Evolutionary conservation across 2,329 filamentous ascomycete genomes (phyloP).

Genomic region (Pochonia chlamydosporia): DNA sequence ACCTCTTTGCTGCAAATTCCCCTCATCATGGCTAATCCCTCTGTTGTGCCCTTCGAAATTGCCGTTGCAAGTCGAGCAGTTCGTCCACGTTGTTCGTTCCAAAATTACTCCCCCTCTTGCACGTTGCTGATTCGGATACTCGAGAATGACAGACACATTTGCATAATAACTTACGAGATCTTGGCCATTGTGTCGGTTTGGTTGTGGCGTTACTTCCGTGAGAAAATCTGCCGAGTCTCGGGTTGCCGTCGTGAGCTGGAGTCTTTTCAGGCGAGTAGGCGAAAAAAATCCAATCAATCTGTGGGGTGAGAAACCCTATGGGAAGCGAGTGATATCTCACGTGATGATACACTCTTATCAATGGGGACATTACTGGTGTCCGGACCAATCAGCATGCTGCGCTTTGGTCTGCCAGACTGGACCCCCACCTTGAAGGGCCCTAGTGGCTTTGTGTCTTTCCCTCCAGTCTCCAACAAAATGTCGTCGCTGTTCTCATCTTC

Average conservation of each 20-base stretch:
- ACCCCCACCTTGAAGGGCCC: background rate
- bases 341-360: constrained; percentile 25
- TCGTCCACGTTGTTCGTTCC: background rate
- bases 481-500: background rate
- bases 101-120: constrained; percentile 14
- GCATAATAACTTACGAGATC: constrained; percentile 47
- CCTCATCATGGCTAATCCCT: background rate
- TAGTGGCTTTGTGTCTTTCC: background rate
- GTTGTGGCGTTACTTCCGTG: constrained; percentile 36
- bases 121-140: constrained; percentile 10
- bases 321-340: constrained; percentile 24
- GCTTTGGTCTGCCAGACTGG: no score
- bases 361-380: background rate
- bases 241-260: constrained; percentile 29
- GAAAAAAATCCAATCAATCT: constrained; percentile 28
- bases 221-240: constrained; percentile 30
- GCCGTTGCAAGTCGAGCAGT: no score
- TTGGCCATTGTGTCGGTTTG: constrained; percentile 56
- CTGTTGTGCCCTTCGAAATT: constrained; percentile 9
- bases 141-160: constrained; percentile 13
- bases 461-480: background rate
- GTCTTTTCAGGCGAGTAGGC: constrained; percentile 26
- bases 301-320: constrained; percentile 36
- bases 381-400: background rate
- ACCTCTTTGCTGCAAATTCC: background rate